These are phyloP conservation scores for Linanthus parryae DNA, from an alignment of 148 eudicot species.

Conservation along the genomic window DNA sequence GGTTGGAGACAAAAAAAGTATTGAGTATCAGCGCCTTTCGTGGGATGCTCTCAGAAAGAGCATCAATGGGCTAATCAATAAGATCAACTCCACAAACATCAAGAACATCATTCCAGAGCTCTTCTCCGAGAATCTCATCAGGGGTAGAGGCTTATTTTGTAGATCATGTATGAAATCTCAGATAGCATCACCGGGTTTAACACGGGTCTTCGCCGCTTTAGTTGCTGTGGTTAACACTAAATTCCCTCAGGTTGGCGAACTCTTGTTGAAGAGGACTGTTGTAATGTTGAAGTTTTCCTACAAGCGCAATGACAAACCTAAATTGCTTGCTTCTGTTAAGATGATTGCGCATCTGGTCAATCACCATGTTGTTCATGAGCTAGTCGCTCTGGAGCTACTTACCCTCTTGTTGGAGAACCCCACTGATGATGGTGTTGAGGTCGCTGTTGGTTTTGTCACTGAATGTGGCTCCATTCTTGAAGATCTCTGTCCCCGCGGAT, in stretches of 20 bases:
- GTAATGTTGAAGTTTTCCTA: background rate
- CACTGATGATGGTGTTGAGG: background rate
- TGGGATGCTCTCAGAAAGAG: background rate
- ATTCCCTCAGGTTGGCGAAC: background rate
- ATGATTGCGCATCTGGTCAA: background rate
- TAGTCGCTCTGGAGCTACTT: background rate
- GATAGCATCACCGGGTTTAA: background rate
- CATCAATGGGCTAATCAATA: background rate
- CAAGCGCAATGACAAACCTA: background rate
- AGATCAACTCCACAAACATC: background rate
- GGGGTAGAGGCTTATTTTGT: background rate
- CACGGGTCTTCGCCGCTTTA: background rate
- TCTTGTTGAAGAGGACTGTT: background rate
- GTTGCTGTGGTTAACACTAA: background rate
- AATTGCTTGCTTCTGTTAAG: background rate
- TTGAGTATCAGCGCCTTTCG: background rate
- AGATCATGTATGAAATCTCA: background rate
- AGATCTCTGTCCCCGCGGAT: background rate
- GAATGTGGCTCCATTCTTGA: background rate
- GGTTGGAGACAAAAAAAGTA: no score
- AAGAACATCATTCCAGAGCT: background rate
- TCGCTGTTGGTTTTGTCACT: background rate
- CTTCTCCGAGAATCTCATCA: background rate
- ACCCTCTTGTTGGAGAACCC: background rate
- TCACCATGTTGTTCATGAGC: background rate